Evolutionary conservation across 331 rosid genomes (phyloP).

Genomic region (Acacia pycnantha): DNA sequence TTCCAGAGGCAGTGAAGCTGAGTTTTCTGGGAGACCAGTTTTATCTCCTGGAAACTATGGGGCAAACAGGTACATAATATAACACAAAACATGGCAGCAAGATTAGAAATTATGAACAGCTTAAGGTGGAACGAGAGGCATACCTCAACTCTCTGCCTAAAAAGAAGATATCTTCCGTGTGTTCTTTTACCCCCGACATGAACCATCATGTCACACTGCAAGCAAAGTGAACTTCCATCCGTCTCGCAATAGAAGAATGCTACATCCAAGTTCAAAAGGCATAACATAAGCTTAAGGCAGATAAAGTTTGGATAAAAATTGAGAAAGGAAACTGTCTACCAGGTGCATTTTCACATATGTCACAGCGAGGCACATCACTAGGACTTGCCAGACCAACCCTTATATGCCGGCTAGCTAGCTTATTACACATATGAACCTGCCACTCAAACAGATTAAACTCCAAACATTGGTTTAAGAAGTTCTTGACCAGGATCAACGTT

Average conservation of each 20-base stretch:
- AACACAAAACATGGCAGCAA: slow-evolving; percentile 4
- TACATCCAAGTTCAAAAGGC: slow-evolving; percentile 42
- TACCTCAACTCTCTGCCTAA: slow-evolving; percentile 98
- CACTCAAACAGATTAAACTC: slow-evolving; percentile 21
- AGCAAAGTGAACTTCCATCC: slow-evolving; percentile 92
- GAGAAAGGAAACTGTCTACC: slow-evolving; percentile 49
- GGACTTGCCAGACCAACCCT: slow-evolving; percentile 97
- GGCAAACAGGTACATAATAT: slow-evolving; percentile 26
- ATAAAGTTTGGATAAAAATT: not conserved
- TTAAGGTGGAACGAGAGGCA: slow-evolving; percentile 28
- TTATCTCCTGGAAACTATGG: slow-evolving; percentile 92
- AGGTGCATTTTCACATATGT: slow-evolving; percentile 97
- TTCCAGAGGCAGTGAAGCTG: slow-evolving; percentile 43
- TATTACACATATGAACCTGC: slow-evolving; percentile 96
- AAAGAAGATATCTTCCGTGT: slow-evolving; percentile 85
- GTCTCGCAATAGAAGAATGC: slow-evolving; percentile 98
- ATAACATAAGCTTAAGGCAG: slow-evolving; percentile 28
- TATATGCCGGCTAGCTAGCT: slow-evolving; percentile 92
- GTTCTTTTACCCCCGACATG: no score
- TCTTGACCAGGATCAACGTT: no score
- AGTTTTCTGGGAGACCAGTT: slow-evolving; percentile 49
- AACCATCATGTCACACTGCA: slow-evolving; percentile 92
- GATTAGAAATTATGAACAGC: not conserved
- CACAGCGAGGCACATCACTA: slow-evolving; percentile 83
- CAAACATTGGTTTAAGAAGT: no score